A percentile compares a stretch with the other conserved stretches of the same genome.
Conservation (phyloP, 768 basidiomycete genomes). For the Suillus variegatus region DNA sequence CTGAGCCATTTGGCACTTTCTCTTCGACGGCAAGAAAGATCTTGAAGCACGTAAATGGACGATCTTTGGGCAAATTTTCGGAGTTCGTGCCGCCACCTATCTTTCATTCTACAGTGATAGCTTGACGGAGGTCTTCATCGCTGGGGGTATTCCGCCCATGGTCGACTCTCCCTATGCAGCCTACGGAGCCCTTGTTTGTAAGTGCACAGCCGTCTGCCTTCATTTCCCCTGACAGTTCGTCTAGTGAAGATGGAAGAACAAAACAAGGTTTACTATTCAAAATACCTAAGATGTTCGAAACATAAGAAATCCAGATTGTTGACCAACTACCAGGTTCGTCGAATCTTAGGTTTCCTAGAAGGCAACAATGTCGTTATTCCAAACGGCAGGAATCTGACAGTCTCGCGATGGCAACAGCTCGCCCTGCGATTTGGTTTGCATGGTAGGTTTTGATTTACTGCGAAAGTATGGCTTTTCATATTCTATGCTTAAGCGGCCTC, state of each 20-base stretch:
- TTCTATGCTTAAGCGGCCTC: slow-evolving; percentile 40
- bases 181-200: slow-evolving; percentile 42
- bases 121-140: slow-evolving; percentile 50
- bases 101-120: slow-evolving; percentile 46
- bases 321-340: slow-evolving; percentile 36
- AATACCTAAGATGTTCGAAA: slow-evolving; percentile 47
- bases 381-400: slow-evolving; percentile 43
- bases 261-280: slow-evolving; percentile 48
- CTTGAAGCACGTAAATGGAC: slow-evolving; percentile 53
- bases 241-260: slow-evolving; percentile 42
- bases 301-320: slow-evolving; percentile 22
- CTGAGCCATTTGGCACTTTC: slow-evolving; percentile 47
- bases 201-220: slow-evolving; percentile 20
- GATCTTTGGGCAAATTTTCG: slow-evolving; percentile 54
- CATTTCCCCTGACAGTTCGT: neutral
- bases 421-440: slow-evolving; percentile 45
- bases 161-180: slow-evolving; percentile 44
- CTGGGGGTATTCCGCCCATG: slow-evolving; percentile 51
- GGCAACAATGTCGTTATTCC: slow-evolving; percentile 40
- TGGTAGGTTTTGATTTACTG: slow-evolving; percentile 28
- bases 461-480: neutral
- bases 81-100: slow-evolving; percentile 49
- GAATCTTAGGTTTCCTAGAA: slow-evolving; percentile 45
- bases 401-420: slow-evolving; percentile 44
- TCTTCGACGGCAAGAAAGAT: slow-evolving; percentile 40